Percentiles rank a stretch among this genome's conserved stretches.
These are phyloP conservation scores for Podospora australis DNA, from an alignment of 495 filamentous ascomycete genomes.

Conservation along the genomic window DNA sequence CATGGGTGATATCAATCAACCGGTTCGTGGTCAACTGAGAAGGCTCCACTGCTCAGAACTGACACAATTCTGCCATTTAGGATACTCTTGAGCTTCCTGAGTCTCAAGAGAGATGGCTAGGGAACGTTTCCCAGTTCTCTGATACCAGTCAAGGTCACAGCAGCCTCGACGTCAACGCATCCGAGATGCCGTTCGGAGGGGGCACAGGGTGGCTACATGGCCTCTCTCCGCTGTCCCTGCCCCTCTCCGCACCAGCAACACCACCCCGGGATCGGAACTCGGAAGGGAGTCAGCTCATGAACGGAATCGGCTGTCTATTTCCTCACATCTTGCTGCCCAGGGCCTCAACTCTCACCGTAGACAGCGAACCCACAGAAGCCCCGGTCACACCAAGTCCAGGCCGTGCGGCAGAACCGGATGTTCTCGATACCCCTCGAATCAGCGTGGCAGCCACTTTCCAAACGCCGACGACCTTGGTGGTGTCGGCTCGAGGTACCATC, in stretches of 20 bases:
- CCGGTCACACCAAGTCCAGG: slow-evolving; percentile 44
- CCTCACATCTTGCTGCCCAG: slow-evolving; percentile 8
- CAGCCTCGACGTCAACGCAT: background rate
- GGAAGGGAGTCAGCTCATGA: slow-evolving; percentile 6
- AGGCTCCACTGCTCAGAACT: background rate
- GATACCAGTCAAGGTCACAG: background rate
- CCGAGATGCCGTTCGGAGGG: background rate
- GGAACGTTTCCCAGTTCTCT: background rate
- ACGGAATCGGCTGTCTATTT: slow-evolving; percentile 15
- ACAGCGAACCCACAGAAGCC: slow-evolving; percentile 2
- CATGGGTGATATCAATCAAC: background rate
- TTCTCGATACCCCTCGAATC: slow-evolving; percentile 75
- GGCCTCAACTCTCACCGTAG: slow-evolving; percentile 10
- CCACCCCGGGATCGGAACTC: slow-evolving; percentile 13
- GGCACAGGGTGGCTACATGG: background rate
- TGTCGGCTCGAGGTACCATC: background rate
- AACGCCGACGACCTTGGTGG: background rate
- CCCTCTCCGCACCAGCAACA: slow-evolving; percentile 3
- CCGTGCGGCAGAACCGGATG: slow-evolving; percentile 45
- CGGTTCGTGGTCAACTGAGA: background rate
- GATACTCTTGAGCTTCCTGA: background rate
- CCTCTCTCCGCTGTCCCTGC: background rate
- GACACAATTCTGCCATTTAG: background rate
- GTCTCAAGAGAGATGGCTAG: too few relatives aligned
- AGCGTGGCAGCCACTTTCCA: slow-evolving; percentile 43